phyloP scores from a whole-genome alignment of 805 yeast species.

The Zygoascus tannicola region DNA sequence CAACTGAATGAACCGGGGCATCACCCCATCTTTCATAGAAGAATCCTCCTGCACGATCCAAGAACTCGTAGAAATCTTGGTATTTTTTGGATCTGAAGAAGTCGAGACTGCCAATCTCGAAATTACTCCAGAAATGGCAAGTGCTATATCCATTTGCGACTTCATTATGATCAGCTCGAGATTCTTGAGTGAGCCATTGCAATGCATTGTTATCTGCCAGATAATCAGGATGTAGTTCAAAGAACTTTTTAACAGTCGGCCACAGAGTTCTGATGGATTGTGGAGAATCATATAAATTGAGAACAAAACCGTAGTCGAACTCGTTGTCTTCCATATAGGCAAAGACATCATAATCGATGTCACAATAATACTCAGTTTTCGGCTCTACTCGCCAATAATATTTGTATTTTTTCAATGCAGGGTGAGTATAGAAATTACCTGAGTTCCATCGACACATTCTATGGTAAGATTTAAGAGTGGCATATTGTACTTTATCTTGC shows the following conservation, averaged over 20 bases:
- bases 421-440: conserved; percentile 55
- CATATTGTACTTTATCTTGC: conserved; percentile 48
- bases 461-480: conserved; percentile 54
- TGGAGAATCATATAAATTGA: conserved; percentile 62
- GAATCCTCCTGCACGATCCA: conserved; percentile 69
- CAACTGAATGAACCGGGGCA: conserved; percentile 81
- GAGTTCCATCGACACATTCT: conserved; percentile 80
- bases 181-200: conserved; percentile 45
- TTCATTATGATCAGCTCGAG: conserved; percentile 37
- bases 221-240: conserved; percentile 47
- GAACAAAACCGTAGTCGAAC: conserved; percentile 66
- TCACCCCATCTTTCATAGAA: conserved; percentile 93
- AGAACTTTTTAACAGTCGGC: conserved; percentile 57
- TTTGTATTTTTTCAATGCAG: conserved; percentile 48
- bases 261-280: conserved; percentile 54
- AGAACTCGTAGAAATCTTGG: conserved; percentile 47
- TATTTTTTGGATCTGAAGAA: conserved; percentile 66
- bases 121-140: conserved; percentile 88
- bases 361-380: conserved; percentile 54
- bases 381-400: conserved; percentile 86
- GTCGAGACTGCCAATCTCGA: conserved; percentile 79
- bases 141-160: conserved; percentile 37
- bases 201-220: conserved; percentile 45
- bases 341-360: conserved; percentile 42
- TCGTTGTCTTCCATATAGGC: conserved; percentile 41